These are phyloP conservation scores for Trichosporon asahii DNA, from an alignment of 1,284 basidiomycete genomes.

Conservation along the genomic window DNA sequence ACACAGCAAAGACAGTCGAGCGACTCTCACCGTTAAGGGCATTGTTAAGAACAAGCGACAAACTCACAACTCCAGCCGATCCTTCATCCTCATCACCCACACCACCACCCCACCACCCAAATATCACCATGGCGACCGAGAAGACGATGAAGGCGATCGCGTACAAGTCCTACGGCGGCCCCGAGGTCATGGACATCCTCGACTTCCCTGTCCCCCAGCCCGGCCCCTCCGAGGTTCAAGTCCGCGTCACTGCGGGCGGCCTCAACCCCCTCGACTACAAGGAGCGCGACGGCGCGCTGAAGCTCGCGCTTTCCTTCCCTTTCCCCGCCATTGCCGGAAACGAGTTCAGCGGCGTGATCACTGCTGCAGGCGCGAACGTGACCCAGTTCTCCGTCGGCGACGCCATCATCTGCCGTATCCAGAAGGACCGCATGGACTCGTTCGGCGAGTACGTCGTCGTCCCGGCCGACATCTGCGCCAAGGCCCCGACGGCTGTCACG, in stretches of 20 bases:
- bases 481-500: conserved; percentile 18
- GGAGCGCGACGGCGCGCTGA: conserved; percentile 21
- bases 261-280: conserved; percentile 44
- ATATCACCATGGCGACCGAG: background rate
- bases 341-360: conserved; percentile 54
- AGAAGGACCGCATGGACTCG: conserved; percentile 44
- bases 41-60: no score
- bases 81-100: background rate
- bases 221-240: conserved; percentile 15
- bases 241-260: conserved; percentile 16
- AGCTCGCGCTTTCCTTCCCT: conserved; percentile 25
- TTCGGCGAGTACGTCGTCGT: conserved; percentile 51
- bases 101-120: background rate
- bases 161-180: conserved; percentile 26
- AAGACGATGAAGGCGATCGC: conserved; percentile 25
- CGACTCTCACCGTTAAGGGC: no score
- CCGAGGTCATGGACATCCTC: conserved; percentile 19
- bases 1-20: background rate
- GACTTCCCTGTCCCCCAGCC: conserved; percentile 17
- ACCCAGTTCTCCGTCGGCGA: conserved; percentile 49
- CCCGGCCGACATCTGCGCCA: conserved; percentile 14
- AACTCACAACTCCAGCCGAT: background rate
- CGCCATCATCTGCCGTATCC: conserved; percentile 54
- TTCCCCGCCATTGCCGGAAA: conserved; percentile 19
- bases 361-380: conserved; percentile 37